phyloP scores from a whole-genome alignment of 2,329 filamentous ascomycete genomes.

The Sporothrix sp. region DNA sequence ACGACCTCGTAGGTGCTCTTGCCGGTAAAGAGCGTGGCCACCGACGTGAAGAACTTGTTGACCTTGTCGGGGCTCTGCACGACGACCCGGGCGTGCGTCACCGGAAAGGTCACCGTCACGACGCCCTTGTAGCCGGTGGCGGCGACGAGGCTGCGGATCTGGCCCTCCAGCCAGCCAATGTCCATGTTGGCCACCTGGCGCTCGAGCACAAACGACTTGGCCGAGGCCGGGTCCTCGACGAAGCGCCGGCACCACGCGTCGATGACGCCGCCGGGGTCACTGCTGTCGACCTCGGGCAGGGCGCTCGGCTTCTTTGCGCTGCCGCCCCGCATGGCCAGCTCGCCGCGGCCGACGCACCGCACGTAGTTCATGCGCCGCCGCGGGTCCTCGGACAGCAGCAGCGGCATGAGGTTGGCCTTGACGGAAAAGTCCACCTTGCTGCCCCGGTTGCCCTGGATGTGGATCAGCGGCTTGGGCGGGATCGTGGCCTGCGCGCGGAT shows the following conservation, averaged over 20 bases:
- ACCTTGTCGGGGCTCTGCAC: constrained; percentile 43
- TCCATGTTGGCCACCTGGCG: constrained; percentile 46
- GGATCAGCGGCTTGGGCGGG: constrained; percentile 45
- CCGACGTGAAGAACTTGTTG: constrained; percentile 44
- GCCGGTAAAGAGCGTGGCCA: constrained; percentile 42
- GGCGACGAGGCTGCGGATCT: constrained; percentile 41
- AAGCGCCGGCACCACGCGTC: constrained; percentile 42
- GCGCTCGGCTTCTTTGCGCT: constrained; percentile 28
- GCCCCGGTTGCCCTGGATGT: constrained; percentile 38
- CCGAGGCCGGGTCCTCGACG: constrained; percentile 33
- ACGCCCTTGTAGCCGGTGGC: constrained; percentile 40
- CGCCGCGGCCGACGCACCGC: constrained; percentile 38
- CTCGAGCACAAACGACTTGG: constrained; percentile 43
- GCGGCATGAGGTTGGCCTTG: constrained; percentile 44
- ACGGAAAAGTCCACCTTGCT: constrained; percentile 41
- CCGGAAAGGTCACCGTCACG: constrained; percentile 39
- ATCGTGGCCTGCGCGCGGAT: constrained; percentile 40
- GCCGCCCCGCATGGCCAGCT: constrained; percentile 41
- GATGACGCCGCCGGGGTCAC: constrained; percentile 33
- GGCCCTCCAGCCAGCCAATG: constrained; percentile 44
- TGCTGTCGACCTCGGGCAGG: constrained; percentile 35
- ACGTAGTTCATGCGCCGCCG: constrained; percentile 42
- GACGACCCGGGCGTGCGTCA: constrained; percentile 39
- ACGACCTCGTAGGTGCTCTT: constrained; percentile 47
- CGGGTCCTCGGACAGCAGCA: constrained; percentile 40